phyloP scores from a whole-genome alignment of 768 basidiomycete species.

The Polyporus arcularius region DNA sequence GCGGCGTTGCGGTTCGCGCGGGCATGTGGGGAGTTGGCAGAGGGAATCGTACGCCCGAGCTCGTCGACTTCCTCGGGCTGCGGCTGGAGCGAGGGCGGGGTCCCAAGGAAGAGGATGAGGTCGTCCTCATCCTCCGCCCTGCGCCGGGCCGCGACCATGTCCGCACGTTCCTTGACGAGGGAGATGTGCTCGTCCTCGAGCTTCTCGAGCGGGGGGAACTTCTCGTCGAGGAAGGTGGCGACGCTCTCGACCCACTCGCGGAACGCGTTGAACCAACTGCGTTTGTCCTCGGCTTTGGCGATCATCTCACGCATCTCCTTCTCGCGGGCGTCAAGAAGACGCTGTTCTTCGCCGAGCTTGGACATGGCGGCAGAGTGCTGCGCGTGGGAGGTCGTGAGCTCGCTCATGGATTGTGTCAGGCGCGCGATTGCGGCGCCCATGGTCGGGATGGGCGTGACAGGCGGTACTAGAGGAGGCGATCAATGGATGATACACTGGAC shows the following conservation, averaged over 20 bases:
- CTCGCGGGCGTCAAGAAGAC: constrained; percentile 60
- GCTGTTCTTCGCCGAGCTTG: constrained; percentile 59
- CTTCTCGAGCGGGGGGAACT: constrained; percentile 80
- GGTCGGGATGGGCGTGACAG: constrained; percentile 60
- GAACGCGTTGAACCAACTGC: constrained; percentile 80
- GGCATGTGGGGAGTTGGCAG: constrained; percentile 44
- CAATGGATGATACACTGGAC: background rate
- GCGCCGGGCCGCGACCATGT: constrained; percentile 70
- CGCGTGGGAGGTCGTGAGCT: constrained; percentile 68
- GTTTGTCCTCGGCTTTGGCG: constrained; percentile 70
- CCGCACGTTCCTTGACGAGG: constrained; percentile 70
- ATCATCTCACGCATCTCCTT: constrained; percentile 76
- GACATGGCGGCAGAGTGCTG: constrained; percentile 57
- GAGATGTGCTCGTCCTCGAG: constrained; percentile 76
- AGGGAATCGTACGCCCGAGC: constrained; percentile 52
- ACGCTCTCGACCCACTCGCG: constrained; percentile 81
- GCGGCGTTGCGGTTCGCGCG: constrained; percentile 60
- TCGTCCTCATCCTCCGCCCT: constrained; percentile 81
- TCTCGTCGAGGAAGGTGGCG: constrained; percentile 86
- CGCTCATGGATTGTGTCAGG: constrained; percentile 58
- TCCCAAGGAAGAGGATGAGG: constrained; percentile 66
- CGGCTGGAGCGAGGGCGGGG: constrained; percentile 36
- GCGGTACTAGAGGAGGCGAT: constrained; percentile 56
- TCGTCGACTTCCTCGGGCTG: constrained; percentile 59
- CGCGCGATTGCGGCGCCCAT: constrained; percentile 62